These are phyloP conservation scores for Epichloe elymi DNA, from an alignment of 2,329 filamentous ascomycete species.

Conservation along the genomic window DNA sequence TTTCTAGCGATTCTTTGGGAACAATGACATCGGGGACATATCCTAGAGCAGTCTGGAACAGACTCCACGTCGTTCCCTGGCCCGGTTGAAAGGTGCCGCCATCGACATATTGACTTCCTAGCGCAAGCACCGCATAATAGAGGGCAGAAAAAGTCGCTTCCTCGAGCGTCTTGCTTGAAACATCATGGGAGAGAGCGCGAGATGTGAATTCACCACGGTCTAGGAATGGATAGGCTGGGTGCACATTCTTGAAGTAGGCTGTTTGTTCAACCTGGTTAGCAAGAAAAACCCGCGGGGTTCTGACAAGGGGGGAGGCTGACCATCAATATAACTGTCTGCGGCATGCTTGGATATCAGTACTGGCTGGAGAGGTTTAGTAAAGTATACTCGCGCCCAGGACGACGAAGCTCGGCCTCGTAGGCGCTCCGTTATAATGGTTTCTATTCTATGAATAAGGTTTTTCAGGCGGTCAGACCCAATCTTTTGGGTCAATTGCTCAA, in stretches of 20 bases:
- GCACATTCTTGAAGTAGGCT: conserved; percentile 24
- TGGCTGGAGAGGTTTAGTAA: conserved; percentile 1
- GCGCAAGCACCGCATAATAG: conserved; percentile 19
- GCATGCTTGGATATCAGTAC: neutral
- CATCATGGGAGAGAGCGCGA: neutral
- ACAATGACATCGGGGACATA: conserved; percentile 9
- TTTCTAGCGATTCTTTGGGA: conserved; percentile 1
- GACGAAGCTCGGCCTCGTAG: neutral
- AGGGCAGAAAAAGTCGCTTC: conserved; percentile 18
- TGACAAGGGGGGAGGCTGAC: neutral
- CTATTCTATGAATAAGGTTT: conserved; percentile 8
- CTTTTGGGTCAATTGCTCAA: conserved; percentile 13
- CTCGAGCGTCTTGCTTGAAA: neutral
- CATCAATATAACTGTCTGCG: conserved; percentile 1
- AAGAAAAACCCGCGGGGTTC: neutral
- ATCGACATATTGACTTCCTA: conserved; percentile 21
- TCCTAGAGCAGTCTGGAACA: conserved; percentile 11
- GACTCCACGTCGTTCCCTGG: conserved; percentile 9
- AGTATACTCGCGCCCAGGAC: conserved; percentile 1
- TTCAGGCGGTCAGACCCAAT: conserved; percentile 8
- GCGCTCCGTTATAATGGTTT: conserved; percentile 5
- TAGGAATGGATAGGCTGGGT: conserved; percentile 25
- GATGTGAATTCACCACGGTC: conserved; percentile 9
- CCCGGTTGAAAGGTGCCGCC: conserved; percentile 9
- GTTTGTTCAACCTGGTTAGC: neutral